These are phyloP conservation scores for Brassica incana DNA, from an alignment of 345 rosid species.

Conservation along the genomic window DNA sequence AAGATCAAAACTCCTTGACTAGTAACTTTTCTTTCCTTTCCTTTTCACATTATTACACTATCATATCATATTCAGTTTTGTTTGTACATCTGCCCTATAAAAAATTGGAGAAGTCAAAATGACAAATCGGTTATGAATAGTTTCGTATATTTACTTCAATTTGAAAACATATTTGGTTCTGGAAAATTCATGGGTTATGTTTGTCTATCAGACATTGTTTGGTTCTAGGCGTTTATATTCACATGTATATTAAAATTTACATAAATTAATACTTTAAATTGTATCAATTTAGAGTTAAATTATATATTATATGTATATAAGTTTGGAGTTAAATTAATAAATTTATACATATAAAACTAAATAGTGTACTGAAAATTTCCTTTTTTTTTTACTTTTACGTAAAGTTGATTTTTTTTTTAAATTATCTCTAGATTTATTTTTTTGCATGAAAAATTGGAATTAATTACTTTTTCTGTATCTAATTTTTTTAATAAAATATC, in stretches of 20 bases:
- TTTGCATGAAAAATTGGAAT: background rate
- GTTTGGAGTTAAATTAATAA: background rate
- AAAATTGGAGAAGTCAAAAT: constrained; percentile 1
- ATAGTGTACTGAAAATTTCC: background rate
- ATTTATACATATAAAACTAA: background rate
- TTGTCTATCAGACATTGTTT: constrained; percentile 13
- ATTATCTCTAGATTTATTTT: background rate
- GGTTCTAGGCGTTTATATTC: constrained; percentile 3
- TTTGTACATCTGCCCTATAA: background rate
- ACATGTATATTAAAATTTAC: background rate
- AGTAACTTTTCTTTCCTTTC: constrained; percentile 16
- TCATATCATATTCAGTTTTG: constrained; percentile 9
- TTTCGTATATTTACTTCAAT: background rate
- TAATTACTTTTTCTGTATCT: background rate
- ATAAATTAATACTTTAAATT: background rate
- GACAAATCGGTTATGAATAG: constrained; percentile 1
- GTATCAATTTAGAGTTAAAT: background rate
- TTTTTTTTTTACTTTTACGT: background rate
- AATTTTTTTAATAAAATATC: background rate
- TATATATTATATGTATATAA: background rate
- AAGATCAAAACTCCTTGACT: constrained; percentile 18
- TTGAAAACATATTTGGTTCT: background rate
- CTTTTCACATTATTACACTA: constrained; percentile 25
- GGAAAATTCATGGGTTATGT: background rate
- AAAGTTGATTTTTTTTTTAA: background rate